Evolutionary conservation across 2,329 filamentous ascomycete species (phyloP).

Genomic region (Cercospora sojina): DNA sequence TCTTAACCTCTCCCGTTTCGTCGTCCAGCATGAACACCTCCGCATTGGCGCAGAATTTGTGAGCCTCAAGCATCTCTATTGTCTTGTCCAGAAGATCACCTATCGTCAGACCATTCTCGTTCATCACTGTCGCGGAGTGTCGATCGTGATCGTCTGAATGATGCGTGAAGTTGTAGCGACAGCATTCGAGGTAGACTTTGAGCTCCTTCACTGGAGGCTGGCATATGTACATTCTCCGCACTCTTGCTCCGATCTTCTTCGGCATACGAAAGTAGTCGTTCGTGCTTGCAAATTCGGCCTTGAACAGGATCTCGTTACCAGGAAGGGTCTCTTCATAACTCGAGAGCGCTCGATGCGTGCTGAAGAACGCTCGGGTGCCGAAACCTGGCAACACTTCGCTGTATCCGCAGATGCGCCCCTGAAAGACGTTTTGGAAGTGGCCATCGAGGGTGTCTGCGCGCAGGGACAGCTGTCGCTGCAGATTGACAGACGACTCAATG

Average conservation of each 20-base stretch:
- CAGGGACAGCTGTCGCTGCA: conserved; percentile 4
- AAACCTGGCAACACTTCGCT: conserved; percentile 7
- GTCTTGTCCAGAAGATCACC: conserved; percentile 12
- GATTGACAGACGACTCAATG: conserved; percentile 3
- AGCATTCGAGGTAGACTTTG: conserved; percentile 7
- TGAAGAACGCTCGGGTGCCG: background rate
- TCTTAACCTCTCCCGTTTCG: conserved; percentile 11
- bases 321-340: conserved; percentile 5
- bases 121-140: background rate
- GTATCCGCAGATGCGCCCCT: conserved; percentile 1
- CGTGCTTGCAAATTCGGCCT: conserved; percentile 7
- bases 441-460: conserved; percentile 8
- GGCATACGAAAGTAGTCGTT: conserved; percentile 1
- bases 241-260: background rate
- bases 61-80: conserved; percentile 4
- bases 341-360: conserved; percentile 6
- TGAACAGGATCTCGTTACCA: conserved; percentile 10
- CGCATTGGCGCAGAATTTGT: conserved; percentile 10
- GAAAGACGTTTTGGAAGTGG: background rate
- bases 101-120: conserved; percentile 8
- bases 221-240: conserved; percentile 9
- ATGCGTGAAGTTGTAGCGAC: conserved; percentile 7
- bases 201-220: conserved; percentile 11
- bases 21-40: conserved; percentile 10
- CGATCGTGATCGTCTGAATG: conserved; percentile 1